Conservation (phyloP, 495 filamentous ascomycete species). For the Darksidea phi region DNA sequence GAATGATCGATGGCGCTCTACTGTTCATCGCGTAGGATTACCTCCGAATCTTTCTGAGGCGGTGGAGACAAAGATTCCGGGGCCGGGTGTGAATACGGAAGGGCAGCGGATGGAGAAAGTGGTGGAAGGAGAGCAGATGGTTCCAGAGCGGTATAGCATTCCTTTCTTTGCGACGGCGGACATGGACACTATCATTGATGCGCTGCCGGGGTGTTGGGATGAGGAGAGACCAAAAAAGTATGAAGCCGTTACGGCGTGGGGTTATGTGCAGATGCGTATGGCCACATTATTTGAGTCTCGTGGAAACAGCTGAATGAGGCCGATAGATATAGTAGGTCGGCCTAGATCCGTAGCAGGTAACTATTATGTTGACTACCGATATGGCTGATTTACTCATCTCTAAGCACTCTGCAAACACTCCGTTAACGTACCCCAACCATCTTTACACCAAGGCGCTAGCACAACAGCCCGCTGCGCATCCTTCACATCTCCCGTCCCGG, state of each 20-base stretch:
- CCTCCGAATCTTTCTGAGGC: constrained; percentile 1
- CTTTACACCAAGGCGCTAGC: constrained; percentile 72
- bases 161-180: constrained; percentile 62
- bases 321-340: no score
- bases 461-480: constrained; percentile 78
- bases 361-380: no score
- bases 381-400: no score
- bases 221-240: constrained; percentile 41
- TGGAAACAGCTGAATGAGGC: no score
- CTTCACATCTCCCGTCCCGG: constrained; percentile 65
- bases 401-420: constrained; percentile 13
- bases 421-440: constrained; percentile 60
- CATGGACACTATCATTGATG: constrained; percentile 55
- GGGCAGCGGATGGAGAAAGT: constrained; percentile 33
- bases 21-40: constrained; percentile 25
- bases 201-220: constrained; percentile 52
- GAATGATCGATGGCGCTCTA: constrained; percentile 22
- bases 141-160: constrained; percentile 58
- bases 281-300: constrained; percentile 36
- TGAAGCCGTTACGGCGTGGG: constrained; percentile 39
- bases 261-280: constrained; percentile 42
- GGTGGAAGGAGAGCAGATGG: constrained; percentile 44
- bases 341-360: no score
- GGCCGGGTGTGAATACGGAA: not conserved
- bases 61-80: not conserved